Base-by-base conservation (phyloP, 768 basidiomycete species). In the Tulasnella sp. region DNA sequence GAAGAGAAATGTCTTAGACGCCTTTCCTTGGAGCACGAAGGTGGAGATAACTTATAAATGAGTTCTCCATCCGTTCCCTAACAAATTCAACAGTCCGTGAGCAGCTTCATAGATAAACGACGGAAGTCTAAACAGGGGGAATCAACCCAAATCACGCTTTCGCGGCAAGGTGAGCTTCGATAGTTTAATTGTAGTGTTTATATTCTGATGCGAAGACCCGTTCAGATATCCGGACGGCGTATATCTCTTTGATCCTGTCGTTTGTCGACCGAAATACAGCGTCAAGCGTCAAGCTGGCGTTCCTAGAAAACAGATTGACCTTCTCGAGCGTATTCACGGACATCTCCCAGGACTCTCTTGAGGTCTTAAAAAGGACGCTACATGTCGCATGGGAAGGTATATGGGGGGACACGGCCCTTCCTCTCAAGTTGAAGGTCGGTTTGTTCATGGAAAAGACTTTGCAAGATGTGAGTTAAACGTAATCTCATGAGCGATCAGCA, bases 21-120 rank as follows among this genome's bases (percentile, higher is more conserved):
- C 75, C 0, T 88, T 91, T 70, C 78, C 80, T 4, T 91, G 88
- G 88, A 86, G 87, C 60, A 75, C 77, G 29, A 90, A 88, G 76
- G 88, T 83, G 54, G 1, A 60, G 8, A n/a, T 9, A 34, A 23
- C 43, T 17, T 0, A 51, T 45, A 42, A 5, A 26, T 21, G 47
- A 24, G 19, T 10, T 51, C 24, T 30, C 60, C 34, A 49, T 13
- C 30, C 43, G 58, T 56, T 61, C 26, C n/a, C n/a, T n/a, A n/a
- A n/a, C n/a, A n/a, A n/a, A n/a, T n/a, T n/a, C n/a, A n/a, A 24
- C 72, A 88, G 2, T 77, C 80, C 2, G 34, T 38, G 15, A 15
- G 7, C 34, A 88, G 82, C 71, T 68, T 91, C 0, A 67, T 88
- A 24, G 74, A 77, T 42, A 86, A 88, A 85, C 76, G 88, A 27